These are phyloP conservation scores for Fragaria iinumae DNA, from an alignment of 306 rosid genomes.

Conservation along the genomic window DNA sequence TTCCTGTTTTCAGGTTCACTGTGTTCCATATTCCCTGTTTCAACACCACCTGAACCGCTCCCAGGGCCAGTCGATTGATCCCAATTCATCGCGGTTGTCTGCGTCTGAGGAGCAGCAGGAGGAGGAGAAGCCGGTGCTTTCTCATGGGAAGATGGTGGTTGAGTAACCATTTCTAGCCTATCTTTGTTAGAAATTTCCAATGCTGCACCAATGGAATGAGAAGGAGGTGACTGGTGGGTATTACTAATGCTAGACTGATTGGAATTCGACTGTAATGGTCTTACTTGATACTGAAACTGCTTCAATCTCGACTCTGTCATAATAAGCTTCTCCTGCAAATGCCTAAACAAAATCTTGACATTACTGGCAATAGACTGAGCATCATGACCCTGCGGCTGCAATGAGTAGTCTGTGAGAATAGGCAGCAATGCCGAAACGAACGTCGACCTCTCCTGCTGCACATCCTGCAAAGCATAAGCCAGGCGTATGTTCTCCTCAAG, in stretches of 20 bases:
- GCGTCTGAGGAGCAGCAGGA: conserved; percentile 38
- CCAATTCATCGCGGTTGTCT: conserved; percentile 51
- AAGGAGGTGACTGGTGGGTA: conserved; percentile 52
- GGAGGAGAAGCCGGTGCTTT: conserved; percentile 42
- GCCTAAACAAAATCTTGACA: conserved; percentile 89
- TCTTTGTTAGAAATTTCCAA: conserved; percentile 54
- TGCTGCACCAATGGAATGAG: conserved; percentile 57
- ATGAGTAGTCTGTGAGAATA: conserved; percentile 85
- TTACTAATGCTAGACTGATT: conserved; percentile 45
- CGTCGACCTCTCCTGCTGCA: conserved; percentile 89
- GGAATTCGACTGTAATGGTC: conserved; percentile 67
- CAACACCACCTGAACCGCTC: conserved; percentile 47
- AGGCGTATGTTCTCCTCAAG: conserved; percentile 96
- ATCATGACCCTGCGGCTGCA: conserved; percentile 85
- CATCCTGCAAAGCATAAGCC: conserved; percentile 65
- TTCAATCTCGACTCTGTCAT: conserved; percentile 93
- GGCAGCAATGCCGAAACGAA: conserved; percentile 88
- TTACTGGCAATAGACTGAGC: conserved; percentile 91
- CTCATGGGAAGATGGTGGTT: conserved; percentile 50
- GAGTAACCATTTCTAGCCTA: conserved; percentile 85
- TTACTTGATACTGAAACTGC: conserved; percentile 85
- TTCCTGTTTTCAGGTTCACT: conserved; percentile 69
- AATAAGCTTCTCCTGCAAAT: conserved; percentile 88
- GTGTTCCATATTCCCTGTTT: conserved; percentile 40
- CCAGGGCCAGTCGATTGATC: conserved; percentile 51